phyloP scores from a whole-genome alignment of 352 stramenopile species.

The Phytophthora fragariaefolia region DNA sequence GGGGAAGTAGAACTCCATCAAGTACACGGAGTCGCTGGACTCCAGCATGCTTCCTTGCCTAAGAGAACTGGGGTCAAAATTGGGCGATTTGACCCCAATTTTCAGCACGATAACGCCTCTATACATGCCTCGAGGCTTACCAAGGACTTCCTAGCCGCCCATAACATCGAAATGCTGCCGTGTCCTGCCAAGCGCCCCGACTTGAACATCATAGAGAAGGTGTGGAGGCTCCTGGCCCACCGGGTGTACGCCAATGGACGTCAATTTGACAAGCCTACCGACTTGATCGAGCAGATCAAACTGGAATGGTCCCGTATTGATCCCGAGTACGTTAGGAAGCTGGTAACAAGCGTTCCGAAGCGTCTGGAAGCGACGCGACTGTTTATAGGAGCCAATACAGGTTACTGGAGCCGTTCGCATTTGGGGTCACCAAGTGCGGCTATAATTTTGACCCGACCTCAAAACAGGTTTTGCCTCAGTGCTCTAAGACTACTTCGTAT shows the following conservation, averaged over 20 bases:
- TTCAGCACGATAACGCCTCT: slow-evolving; percentile 22
- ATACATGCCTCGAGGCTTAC: slow-evolving; percentile 13
- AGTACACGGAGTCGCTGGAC: no score
- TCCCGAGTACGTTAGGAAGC: background rate
- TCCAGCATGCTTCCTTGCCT: no score
- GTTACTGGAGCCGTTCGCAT: no score
- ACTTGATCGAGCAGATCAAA: slow-evolving; percentile 13
- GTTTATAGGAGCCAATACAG: no score
- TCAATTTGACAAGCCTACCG: slow-evolving; percentile 24
- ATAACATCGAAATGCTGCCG: slow-evolving; percentile 4
- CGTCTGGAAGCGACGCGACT: slow-evolving; percentile 2
- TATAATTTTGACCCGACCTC: no score
- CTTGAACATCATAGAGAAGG: slow-evolving; percentile 36
- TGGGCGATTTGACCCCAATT: no score
- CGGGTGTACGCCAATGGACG: slow-evolving; percentile 21
- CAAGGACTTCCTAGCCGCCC: slow-evolving; percentile 7
- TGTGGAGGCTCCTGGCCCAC: slow-evolving; percentile 20
- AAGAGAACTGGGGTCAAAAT: no score
- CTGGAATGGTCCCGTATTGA: slow-evolving; percentile 4
- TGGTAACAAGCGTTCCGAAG: slow-evolving; percentile 5
- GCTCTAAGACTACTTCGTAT: no score
- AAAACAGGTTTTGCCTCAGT: no score
- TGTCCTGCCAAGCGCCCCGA: slow-evolving; percentile 34
- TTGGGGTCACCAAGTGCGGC: no score
- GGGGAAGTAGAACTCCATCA: no score